Evolutionary conservation across 768 basidiomycete species (phyloP), one percentile per base, ranked within the genome.

Genomic region (Russula sp.): DNA sequence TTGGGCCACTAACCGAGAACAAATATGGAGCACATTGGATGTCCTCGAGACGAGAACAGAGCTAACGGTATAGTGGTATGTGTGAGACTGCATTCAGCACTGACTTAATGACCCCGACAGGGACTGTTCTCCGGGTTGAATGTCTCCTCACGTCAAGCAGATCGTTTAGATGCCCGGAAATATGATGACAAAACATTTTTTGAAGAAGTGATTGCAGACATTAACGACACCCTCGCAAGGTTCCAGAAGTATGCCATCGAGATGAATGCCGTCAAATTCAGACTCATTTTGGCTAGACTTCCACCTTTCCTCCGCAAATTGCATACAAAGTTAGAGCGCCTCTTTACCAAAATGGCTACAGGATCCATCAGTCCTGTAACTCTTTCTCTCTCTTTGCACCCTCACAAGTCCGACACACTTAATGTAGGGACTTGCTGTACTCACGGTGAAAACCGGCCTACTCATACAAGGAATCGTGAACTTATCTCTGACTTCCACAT

Each of bases 1-100:
- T 53, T 66, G 65, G 65, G 65, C 42, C 8, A 34, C 48, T 14
- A 66, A 66, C 47, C 62, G 65, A 14, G 48, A 64, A 18, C 27
- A 51, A 31, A 40, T 66, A 10, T 63, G 65, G 55, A 7, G 1
- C 1, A 20, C 53, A 6, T 44, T 66, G 39, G 32, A 44, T 35
- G 22, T 8, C 31, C 57, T 66, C 18, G 62, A 63, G 51, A 66
- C 62, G 20, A 44, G 1, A 13, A 20, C 5, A 32, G 47, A 63
- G n/a, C 34, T 66, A 3, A 45, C 16, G 65, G 65, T 64, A 55
- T 20, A 11, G 47, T 16, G 4, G 6, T 22, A 16, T 37, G 6
- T 40, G 2, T 11, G 27, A 27, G 27, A 14, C 51, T 0, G 40
- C 20, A 6, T 54, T 32, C 18, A 27, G 16, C 8, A 9, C 20